Conservation (phyloP, 306 rosid species). For the Acmispon strigosus region DNA sequence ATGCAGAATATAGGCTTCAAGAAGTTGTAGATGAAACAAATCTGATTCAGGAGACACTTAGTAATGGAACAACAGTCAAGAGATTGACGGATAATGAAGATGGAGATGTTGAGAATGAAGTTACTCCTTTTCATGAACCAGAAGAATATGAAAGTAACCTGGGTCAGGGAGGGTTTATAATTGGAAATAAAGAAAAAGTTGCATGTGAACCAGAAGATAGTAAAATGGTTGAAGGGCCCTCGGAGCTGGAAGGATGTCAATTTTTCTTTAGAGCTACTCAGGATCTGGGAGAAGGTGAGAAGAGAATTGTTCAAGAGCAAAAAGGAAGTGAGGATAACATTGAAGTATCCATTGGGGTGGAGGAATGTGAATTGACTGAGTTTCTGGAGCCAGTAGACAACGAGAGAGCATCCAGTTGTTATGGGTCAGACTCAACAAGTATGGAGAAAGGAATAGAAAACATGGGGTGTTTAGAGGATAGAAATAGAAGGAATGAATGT, state of each 20-base stretch:
- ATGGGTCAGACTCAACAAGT: constrained; percentile 18
- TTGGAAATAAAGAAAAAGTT: constrained; percentile 17
- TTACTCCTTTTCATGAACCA: constrained; percentile 15
- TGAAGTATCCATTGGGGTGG: constrained; percentile 17
- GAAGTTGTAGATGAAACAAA: constrained; percentile 26
- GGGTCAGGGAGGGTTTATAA: constrained; percentile 18
- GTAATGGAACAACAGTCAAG: constrained; percentile 25
- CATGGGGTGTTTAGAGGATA: constrained; percentile 26
- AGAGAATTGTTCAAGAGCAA: constrained; percentile 19
- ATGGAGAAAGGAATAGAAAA: constrained; percentile 20
- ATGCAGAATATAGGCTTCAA: constrained; percentile 18
- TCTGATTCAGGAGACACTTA: constrained; percentile 32
- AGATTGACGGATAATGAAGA: constrained; percentile 8
- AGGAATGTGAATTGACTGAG: constrained; percentile 33
- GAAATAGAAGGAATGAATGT: constrained; percentile 20
- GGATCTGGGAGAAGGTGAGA: constrained; percentile 19
- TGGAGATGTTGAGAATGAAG: constrained; percentile 29
- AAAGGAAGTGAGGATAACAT: constrained; percentile 31
- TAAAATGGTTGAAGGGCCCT: constrained; percentile 15
- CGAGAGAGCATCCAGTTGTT: constrained; percentile 14
- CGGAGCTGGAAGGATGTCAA: constrained; percentile 24
- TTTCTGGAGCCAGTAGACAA: constrained; percentile 25
- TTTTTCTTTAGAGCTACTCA: constrained; percentile 4
- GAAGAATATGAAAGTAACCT: constrained; percentile 33
- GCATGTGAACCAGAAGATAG: constrained; percentile 22